These are phyloP conservation scores for Ceratonia siliqua DNA, from an alignment of 306 rosid genomes.

Conservation along the genomic window DNA sequence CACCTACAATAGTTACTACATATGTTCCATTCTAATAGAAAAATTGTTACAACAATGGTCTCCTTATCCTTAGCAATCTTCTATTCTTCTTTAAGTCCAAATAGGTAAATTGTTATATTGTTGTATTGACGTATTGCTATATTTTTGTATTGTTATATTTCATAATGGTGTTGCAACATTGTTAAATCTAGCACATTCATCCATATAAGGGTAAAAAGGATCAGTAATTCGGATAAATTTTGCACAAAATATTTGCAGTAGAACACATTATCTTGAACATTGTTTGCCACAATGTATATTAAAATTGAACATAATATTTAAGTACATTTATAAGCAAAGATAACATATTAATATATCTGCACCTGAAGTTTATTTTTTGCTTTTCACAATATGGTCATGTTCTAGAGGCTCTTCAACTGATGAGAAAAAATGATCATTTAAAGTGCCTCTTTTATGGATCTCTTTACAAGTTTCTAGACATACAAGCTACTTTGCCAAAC, in stretches of 20 bases:
- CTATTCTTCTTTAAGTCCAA: too few species aligned
- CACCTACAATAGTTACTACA: too few species aligned
- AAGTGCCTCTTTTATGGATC: slow-evolving; percentile 80
- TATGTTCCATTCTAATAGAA: too few species aligned
- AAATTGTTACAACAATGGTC: too few species aligned
- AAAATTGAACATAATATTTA: slow-evolving; percentile 6
- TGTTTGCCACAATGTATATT: background rate
- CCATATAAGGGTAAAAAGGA: background rate
- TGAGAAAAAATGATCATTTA: slow-evolving; percentile 81
- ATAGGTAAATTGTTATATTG: too few species aligned
- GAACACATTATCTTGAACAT: background rate
- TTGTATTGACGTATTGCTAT: too few species aligned
- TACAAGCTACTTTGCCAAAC: slow-evolving; percentile 71
- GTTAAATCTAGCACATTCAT: background rate
- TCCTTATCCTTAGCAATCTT: too few species aligned
- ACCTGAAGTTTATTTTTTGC: slow-evolving; percentile 56
- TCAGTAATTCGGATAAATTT: background rate
- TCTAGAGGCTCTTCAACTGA: slow-evolving; percentile 46
- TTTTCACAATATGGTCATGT: slow-evolving; percentile 35
- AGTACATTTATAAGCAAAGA: slow-evolving; percentile 1
- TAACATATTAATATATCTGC: slow-evolving; percentile 54
- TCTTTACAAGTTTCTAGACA: slow-evolving; percentile 93
- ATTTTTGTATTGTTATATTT: too few species aligned
- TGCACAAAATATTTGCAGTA: slow-evolving; percentile 9
- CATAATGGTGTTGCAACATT: background rate